phyloP scores from a whole-genome alignment of 257 asterid genomes.

The Jacaranda mimosifolia region DNA sequence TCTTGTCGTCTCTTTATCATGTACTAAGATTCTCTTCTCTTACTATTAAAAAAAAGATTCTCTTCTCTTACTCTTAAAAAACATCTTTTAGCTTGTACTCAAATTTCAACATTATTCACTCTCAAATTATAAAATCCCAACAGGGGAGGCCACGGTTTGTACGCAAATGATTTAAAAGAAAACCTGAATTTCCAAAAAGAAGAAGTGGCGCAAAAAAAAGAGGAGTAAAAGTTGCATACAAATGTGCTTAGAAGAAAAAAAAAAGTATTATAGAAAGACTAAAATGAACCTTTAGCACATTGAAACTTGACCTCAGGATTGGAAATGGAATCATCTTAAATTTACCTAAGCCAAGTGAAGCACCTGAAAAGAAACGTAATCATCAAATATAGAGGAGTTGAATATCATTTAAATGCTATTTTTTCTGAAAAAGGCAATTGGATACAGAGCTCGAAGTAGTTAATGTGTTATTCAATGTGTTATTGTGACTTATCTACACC shows the following conservation, averaged over 20 bases:
- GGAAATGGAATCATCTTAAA: slow-evolving; percentile 32
- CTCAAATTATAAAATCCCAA: not conserved
- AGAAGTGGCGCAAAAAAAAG: no score
- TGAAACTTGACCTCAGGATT: slow-evolving; percentile 29
- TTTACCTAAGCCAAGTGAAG: slow-evolving; percentile 34
- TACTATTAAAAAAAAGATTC: not conserved
- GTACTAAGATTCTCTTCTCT: not conserved
- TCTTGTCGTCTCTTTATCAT: not conserved
- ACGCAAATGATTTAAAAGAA: not conserved
- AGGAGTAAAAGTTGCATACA: not conserved
- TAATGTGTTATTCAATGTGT: slow-evolving; percentile 15
- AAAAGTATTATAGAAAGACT: slow-evolving; percentile 17
- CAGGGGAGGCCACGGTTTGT: not conserved
- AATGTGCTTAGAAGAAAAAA: not conserved
- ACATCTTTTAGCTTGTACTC: not conserved
- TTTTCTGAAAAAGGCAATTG: not conserved
- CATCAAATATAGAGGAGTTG: slow-evolving; percentile 14
- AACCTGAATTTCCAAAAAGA: not conserved
- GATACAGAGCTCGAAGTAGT: not conserved
- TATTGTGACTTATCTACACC: slow-evolving; percentile 13
- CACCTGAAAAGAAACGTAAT: slow-evolving; percentile 40
- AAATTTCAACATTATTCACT: not conserved
- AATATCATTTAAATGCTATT: not conserved
- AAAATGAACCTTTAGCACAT: slow-evolving; percentile 37
- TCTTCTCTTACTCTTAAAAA: slow-evolving; percentile 1